phyloP scores from a whole-genome alignment of 352 stramenopile species.

The Phytopythium chamaehyphon region DNA sequence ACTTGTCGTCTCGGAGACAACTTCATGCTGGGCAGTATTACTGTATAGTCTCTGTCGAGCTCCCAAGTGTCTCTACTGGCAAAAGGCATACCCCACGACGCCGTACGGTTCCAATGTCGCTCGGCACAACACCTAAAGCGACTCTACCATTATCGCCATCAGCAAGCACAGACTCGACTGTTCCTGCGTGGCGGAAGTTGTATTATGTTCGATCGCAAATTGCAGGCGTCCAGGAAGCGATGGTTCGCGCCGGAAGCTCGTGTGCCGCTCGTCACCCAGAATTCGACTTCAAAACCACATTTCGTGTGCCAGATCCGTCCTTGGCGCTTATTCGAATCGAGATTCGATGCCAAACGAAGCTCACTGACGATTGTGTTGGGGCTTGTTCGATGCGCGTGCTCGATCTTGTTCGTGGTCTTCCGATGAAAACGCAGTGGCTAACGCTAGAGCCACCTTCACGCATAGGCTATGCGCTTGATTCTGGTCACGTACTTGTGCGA shows the following conservation, averaged over 20 bases:
- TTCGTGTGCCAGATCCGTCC: conserved; percentile 45
- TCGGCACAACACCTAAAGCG: not conserved
- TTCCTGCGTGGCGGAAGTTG: conserved; percentile 1
- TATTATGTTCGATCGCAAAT: conserved; percentile 28
- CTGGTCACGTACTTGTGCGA: conserved; percentile 34
- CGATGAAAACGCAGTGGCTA: conserved; percentile 61
- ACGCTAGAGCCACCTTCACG: conserved; percentile 17
- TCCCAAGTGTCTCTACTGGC: not conserved
- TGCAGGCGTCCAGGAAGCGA: conserved; percentile 19
- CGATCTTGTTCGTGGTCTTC: conserved; percentile 53
- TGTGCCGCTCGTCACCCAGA: conserved; percentile 41
- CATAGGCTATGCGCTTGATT: conserved; percentile 1
- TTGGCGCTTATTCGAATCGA: conserved; percentile 39
- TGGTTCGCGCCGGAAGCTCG: conserved; percentile 39
- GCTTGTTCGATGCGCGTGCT: conserved; percentile 29
- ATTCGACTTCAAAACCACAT: conserved; percentile 29
- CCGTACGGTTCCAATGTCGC: conserved; percentile 1
- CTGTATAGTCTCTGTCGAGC: conserved; percentile 3
- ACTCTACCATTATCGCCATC: not conserved
- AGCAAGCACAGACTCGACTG: not conserved
- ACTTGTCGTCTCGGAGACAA: not conserved
- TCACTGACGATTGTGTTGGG: conserved; percentile 25
- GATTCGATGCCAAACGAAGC: conserved; percentile 35
- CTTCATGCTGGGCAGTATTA: conserved; percentile 1
- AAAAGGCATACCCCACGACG: not conserved